Base-by-base conservation (phyloP, 1,139 yeast species). In the Maudiozyma humilis region DNA sequence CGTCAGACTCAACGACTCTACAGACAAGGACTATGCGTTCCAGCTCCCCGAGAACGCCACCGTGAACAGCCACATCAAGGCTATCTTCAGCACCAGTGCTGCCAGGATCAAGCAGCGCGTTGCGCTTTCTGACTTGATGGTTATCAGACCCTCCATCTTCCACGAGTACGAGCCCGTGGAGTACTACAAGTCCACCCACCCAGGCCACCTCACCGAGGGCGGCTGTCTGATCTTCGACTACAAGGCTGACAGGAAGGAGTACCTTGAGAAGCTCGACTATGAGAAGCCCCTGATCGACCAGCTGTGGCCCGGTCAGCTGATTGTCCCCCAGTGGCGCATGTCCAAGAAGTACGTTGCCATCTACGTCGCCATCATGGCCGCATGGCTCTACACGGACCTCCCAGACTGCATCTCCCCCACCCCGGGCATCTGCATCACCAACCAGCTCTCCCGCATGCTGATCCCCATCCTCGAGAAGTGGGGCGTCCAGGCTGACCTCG, bases 361-460 rank as follows among this genome's bases (percentile, higher is more conserved):
- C 2, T 70, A 79, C 41, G 48, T 75, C 15, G 44, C 73, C 0
- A 49, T 72, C 6, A 68, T 88, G 56, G 14, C 29, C 10, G 67
- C 67, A 16, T 91, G 98, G 97, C 73, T 91, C 50, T 91, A 89
- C 64, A 79, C 95, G 3, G 97, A 91, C 66, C 72, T 91, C 60
- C 98, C 98, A 1, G 95, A 87, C 59, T 75, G 72, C 55, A 70
- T 87, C 46, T 77, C 89, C 36, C 96, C 96, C 41, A 89, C 97
- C 3, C 97, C 97, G 0, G 96, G 96, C 25, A 73, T 79, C 47
- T 82, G 91, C 52, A 70, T 87, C 47, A 82, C 94, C n/a, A 79
- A 79, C 57, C 78, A 80, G 53, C 51, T 78, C 23, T 68, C 79
- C 34, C 64, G 66, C 51, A 29, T 62, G 10, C 51, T 70, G 18